phyloP scores from a whole-genome alignment of 257 asterid species.

The Ajuga chamaepitys region DNA sequence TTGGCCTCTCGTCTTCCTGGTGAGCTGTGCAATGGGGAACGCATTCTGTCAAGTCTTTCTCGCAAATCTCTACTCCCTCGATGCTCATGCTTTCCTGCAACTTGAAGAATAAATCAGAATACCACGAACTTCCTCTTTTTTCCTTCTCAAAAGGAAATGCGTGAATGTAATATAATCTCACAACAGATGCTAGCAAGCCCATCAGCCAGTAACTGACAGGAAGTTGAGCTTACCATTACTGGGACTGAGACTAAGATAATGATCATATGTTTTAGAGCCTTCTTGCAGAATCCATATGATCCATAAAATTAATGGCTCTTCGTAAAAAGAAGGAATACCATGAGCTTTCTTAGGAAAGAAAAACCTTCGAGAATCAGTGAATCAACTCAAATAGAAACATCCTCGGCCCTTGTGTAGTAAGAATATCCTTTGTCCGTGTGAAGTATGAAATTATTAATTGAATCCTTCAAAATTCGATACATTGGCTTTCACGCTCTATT shows the following conservation, averaged over 20 bases:
- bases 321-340: conserved; percentile 43
- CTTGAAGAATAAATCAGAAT: conserved; percentile 9
- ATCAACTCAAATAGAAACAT: conserved; percentile 52
- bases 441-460: conserved; percentile 25
- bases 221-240: conserved; percentile 64
- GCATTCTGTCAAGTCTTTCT: conserved; percentile 74
- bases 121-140: too few relatives aligned
- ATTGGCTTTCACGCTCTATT: conserved; percentile 31
- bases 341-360: conserved; percentile 39
- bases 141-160: too few relatives aligned
- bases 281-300: conserved; percentile 58
- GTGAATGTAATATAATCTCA: conserved; percentile 10
- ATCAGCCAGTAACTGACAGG: conserved; percentile 21
- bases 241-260: conserved; percentile 49
- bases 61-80: conserved; percentile 67
- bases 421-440: conserved; percentile 28
- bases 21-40: conserved; percentile 61
- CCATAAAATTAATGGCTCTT: conserved; percentile 51
- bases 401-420: conserved; percentile 36
- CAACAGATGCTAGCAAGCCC: conserved; percentile 16
- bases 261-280: conserved; percentile 56
- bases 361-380: conserved; percentile 44
- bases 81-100: conserved; percentile 64
- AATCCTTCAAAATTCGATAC: conserved; percentile 30
- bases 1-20: conserved; percentile 49